Evolutionary conservation across 371 early-diverging fungal species (phyloP).

Genomic region (Rhizopus stolonifer): DNA sequence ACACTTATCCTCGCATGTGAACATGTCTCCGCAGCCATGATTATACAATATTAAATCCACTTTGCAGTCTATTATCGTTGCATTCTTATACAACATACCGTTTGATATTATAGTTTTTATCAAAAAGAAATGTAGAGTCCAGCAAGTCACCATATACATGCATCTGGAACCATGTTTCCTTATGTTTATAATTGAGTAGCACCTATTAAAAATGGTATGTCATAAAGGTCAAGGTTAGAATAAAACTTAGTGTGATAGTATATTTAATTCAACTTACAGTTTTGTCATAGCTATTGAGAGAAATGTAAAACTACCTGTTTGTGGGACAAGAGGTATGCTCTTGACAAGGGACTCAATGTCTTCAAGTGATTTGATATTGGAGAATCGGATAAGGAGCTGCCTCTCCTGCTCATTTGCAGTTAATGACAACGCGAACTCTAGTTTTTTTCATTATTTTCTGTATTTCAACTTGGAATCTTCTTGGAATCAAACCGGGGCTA

Average conservation of each 20-base stretch:
- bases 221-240: constrained; percentile 13
- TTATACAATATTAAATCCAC: too few relatives aligned
- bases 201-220: constrained; percentile 13
- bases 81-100: constrained; percentile 20
- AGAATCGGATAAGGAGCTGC: constrained; percentile 13
- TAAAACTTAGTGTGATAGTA: constrained; percentile 19
- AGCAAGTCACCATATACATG: constrained; percentile 10
- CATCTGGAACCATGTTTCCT: constrained; percentile 15
- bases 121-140: constrained; percentile 15
- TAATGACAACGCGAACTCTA: constrained; percentile 4
- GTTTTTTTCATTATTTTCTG: constrained; percentile 11
- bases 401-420: constrained; percentile 13
- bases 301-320: constrained; percentile 15
- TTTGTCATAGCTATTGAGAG: constrained; percentile 17
- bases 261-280: constrained; percentile 22
- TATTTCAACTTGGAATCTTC: constrained; percentile 16
- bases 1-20: neutral
- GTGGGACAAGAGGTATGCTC: constrained; percentile 16
- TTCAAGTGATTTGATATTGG: constrained; percentile 13
- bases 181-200: constrained; percentile 16
- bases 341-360: constrained; percentile 16
- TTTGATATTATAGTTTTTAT: constrained; percentile 18
- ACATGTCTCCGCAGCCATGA: neutral
- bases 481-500: constrained; percentile 15
- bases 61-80: constrained; percentile 20